phyloP scores from a whole-genome alignment of 257 asterid genomes.

The Rhazya stricta region DNA sequence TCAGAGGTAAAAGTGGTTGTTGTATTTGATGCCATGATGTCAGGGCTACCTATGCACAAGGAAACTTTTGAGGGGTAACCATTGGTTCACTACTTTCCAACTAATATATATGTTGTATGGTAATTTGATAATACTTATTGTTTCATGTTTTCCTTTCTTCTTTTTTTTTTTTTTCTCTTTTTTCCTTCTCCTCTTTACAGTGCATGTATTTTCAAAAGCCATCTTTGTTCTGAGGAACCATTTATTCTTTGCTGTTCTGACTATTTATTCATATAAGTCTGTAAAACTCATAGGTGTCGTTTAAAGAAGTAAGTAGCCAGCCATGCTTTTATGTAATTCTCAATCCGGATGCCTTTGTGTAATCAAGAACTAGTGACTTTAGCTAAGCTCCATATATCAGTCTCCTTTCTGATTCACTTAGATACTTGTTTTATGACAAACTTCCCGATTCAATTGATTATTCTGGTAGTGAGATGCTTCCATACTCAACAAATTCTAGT shows the following conservation, averaged over 20 bases:
- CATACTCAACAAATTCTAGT: too few relatives aligned
- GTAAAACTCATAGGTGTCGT: background rate
- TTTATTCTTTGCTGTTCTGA: background rate
- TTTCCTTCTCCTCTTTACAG: background rate
- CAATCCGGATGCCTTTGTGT: background rate
- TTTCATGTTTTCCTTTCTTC: background rate
- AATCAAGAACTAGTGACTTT: background rate
- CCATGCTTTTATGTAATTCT: background rate
- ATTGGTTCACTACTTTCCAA: background rate
- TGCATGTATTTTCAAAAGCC: background rate
- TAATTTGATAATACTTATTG: background rate
- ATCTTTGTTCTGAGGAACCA: background rate
- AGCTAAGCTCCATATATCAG: background rate
- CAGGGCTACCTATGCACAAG: constrained; percentile 79
- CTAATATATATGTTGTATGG: background rate
- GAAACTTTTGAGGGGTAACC: constrained; percentile 79
- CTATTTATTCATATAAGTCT: background rate
- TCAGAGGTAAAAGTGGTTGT: constrained; percentile 97
- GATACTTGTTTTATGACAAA: background rate
- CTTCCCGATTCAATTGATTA: too few relatives aligned
- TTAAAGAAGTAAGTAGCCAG: too few relatives aligned
- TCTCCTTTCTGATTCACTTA: background rate
- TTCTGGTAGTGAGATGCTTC: too few relatives aligned
- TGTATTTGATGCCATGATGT: constrained; percentile 97
- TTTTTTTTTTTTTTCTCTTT: background rate